These are phyloP conservation scores for Lactarius pseudohatsudake DNA, from an alignment of 768 basidiomycete species.

Conservation along the genomic window DNA sequence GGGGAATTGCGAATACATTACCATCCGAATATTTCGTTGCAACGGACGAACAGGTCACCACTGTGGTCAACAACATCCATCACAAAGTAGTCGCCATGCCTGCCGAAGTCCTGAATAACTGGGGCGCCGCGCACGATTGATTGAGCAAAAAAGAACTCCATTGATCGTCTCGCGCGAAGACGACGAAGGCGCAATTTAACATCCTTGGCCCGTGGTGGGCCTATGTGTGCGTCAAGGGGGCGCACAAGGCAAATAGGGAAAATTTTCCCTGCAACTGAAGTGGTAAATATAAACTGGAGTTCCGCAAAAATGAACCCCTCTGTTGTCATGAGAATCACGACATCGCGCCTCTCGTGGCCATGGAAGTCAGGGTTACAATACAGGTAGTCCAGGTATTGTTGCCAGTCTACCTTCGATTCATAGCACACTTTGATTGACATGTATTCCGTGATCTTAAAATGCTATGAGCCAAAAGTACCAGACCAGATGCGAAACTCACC, in stretches of 20 bases:
- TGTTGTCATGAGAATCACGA: conserved; percentile 32
- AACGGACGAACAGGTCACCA: background rate
- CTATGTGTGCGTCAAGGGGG: conserved; percentile 9
- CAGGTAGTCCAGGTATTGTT: conserved; percentile 21
- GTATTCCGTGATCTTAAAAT: conserved; percentile 27
- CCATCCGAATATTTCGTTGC: too few species aligned
- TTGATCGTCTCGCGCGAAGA: conserved; percentile 8
- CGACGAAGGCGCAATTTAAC: conserved; percentile 34
- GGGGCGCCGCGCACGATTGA: conserved; percentile 37
- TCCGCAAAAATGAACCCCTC: conserved; percentile 29
- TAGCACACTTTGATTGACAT: conserved; percentile 24
- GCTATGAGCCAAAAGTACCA: background rate
- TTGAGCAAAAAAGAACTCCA: conserved; percentile 7
- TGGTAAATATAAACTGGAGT: conserved; percentile 33
- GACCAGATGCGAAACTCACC: background rate
- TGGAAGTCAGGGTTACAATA: conserved; percentile 29
- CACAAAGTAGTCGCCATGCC: conserved; percentile 32
- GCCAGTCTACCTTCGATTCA: conserved; percentile 18
- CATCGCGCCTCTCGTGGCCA: conserved; percentile 28
- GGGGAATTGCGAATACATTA: too few species aligned
- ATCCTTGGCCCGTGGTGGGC: conserved; percentile 7
- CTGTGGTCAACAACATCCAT: conserved; percentile 33
- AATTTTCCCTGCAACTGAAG: conserved; percentile 15
- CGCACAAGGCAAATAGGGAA: too few species aligned
- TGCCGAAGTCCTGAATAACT: conserved; percentile 30